These are phyloP conservation scores for Pisolithus thermaeus DNA, from an alignment of 1,284 basidiomycete genomes.

Conservation along the genomic window DNA sequence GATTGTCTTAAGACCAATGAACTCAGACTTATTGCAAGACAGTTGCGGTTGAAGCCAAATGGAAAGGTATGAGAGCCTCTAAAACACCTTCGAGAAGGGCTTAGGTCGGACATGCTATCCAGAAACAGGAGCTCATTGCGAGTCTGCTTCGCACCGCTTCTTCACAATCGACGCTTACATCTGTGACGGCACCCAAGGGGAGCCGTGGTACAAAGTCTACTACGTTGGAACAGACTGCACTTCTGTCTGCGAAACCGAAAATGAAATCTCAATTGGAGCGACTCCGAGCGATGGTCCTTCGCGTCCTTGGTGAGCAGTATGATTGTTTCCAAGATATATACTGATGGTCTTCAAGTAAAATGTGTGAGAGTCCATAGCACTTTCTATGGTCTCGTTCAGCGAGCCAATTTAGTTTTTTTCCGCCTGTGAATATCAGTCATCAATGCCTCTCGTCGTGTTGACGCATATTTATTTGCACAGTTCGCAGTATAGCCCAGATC, in stretches of 20 bases:
- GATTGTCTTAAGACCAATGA: constrained; percentile 58
- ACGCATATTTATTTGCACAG: constrained; percentile 26
- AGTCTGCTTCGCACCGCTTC: constrained; percentile 39
- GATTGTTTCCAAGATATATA: constrained; percentile 1
- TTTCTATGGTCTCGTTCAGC: constrained; percentile 62
- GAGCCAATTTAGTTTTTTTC: constrained; percentile 86
- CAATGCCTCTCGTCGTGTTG: background rate
- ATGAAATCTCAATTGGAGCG: constrained; percentile 38
- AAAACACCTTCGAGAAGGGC: background rate
- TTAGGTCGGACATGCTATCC: constrained; percentile 4
- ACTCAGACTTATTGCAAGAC: constrained; percentile 55
- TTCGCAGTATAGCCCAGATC: constrained; percentile 53
- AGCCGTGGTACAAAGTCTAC: constrained; percentile 4
- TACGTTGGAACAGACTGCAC: constrained; percentile 18
- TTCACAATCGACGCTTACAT: constrained; percentile 24
- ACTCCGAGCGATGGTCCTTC: constrained; percentile 43
- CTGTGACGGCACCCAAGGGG: background rate
- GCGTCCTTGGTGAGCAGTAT: constrained; percentile 39
- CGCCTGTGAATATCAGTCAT: constrained; percentile 44
- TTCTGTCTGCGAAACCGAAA: constrained; percentile 18
- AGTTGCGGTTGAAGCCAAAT: constrained; percentile 46
- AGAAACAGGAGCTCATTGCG: constrained; percentile 57
- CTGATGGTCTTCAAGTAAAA: constrained; percentile 34
- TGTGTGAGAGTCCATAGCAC: constrained; percentile 52
- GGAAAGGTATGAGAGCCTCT: constrained; percentile 10